A percentile compares a stretch with the other conserved stretches of the same genome.
These are phyloP conservation scores for Russula sp. DNA, from an alignment of 768 basidiomycete species.

Conservation along the genomic window DNA sequence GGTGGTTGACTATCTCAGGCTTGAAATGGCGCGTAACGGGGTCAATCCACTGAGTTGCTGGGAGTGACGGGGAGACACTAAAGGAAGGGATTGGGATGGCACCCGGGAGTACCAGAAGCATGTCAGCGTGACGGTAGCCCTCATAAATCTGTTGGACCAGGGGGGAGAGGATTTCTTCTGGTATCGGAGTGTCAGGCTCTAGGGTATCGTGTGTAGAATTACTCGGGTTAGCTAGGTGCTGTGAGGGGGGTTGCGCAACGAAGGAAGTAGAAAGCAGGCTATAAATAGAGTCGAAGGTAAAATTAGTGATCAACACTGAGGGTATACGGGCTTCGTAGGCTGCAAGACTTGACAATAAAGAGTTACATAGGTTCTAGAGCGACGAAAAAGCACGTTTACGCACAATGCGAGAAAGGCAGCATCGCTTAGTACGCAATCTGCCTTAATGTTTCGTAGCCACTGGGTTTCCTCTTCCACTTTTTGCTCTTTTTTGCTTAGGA, in stretches of 20 bases:
- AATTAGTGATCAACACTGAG: conserved; percentile 69
- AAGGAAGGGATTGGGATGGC: conserved; percentile 75
- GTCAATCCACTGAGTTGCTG: conserved; percentile 60
- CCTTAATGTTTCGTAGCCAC: conserved; percentile 48
- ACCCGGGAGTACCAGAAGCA: conserved; percentile 64
- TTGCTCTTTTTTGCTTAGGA: conserved; percentile 47
- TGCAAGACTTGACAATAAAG: conserved; percentile 41
- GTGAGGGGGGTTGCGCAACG: conserved; percentile 23
- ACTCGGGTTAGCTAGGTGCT: conserved; percentile 1
- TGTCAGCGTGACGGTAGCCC: conserved; percentile 65
- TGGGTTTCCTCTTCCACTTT: conserved; percentile 46
- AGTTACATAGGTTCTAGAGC: not conserved
- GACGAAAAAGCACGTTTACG: conserved; percentile 22
- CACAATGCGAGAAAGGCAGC: conserved; percentile 75
- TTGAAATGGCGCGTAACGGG: conserved; percentile 38
- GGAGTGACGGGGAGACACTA: conserved; percentile 41
- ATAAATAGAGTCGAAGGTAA: conserved; percentile 80
- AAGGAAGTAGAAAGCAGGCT: conserved; percentile 60
- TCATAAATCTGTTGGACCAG: conserved; percentile 55
- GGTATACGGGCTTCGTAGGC: conserved; percentile 59
- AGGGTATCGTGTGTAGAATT: not conserved
- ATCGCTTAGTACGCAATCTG: conserved; percentile 63
- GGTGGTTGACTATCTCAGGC: conserved; percentile 36
- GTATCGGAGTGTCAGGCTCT: conserved; percentile 45
- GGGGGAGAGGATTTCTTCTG: conserved; percentile 42